A percentile compares a stretch with the other conserved stretches of the same genome.
phyloP scores from a whole-genome alignment of 148 eudicot species.

The Cornus florida region DNA sequence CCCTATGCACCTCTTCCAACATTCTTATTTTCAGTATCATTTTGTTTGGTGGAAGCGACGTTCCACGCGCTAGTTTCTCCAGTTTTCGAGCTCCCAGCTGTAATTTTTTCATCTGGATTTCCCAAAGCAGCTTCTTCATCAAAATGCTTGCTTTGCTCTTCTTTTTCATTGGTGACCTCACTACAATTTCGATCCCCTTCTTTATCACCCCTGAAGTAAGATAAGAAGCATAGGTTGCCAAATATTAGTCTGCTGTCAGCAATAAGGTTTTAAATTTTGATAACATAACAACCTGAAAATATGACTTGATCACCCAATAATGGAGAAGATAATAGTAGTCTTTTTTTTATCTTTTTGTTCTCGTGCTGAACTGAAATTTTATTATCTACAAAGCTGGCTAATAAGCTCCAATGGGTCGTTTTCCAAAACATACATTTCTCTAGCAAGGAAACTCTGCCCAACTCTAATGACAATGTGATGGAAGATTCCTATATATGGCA shows the following conservation, averaged over 20 bases:
- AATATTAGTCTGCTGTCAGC: neutral
- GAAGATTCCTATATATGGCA: neutral
- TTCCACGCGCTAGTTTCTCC: too few species aligned
- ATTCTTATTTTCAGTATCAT: too few species aligned
- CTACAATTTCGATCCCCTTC: conserved; percentile 33
- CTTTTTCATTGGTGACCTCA: conserved; percentile 37
- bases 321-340: neutral
- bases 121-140: conserved; percentile 44
- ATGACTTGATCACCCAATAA: neutral
- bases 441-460: too few species aligned
- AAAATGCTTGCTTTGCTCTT: conserved; percentile 31
- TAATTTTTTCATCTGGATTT: too few species aligned
- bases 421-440: too few species aligned
- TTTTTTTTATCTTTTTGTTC: too few species aligned
- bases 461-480: neutral
- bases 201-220: conserved; percentile 52
- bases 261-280: neutral
- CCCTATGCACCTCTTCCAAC: too few species aligned
- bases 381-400: too few species aligned
- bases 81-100: too few species aligned
- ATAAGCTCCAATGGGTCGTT: too few species aligned
- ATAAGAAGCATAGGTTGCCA: conserved; percentile 2
- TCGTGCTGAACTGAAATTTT: too few species aligned
- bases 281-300: neutral
- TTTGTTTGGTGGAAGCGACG: too few species aligned